These are phyloP conservation scores for Penicillium bovifimosum DNA, from an alignment of 495 filamentous ascomycete genomes.

Conservation along the genomic window DNA sequence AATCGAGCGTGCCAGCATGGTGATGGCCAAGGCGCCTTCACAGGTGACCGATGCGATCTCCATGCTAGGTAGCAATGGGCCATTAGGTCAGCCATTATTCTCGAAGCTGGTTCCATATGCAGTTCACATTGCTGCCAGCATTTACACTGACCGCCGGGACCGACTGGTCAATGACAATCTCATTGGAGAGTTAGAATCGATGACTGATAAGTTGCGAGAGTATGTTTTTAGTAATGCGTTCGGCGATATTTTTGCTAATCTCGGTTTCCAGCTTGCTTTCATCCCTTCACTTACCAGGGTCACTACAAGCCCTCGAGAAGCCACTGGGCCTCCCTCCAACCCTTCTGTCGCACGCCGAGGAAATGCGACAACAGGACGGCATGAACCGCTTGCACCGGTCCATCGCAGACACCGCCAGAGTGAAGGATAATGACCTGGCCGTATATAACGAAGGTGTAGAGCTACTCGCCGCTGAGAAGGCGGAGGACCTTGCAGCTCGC, in stretches of 20 bases:
- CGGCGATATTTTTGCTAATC: conserved; percentile 7
- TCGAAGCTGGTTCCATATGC: conserved; percentile 91
- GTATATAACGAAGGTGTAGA: conserved; percentile 79
- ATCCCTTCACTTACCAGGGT: conserved; percentile 85
- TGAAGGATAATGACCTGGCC: conserved; percentile 67
- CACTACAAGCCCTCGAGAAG: conserved; percentile 90
- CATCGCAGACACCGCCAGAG: conserved; percentile 79
- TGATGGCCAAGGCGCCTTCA: conserved; percentile 68
- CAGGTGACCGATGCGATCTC: conserved; percentile 76
- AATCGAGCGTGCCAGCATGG: conserved; percentile 86
- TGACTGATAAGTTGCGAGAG: conserved; percentile 77
- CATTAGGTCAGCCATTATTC: conserved; percentile 80
- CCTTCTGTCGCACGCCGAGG: conserved; percentile 84
- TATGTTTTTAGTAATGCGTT: conserved; percentile 20
- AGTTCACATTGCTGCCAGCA: conserved; percentile 89
- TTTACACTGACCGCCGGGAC: conserved; percentile 89
- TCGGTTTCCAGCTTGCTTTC: conserved; percentile 52
- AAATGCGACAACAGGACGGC: conserved; percentile 89
- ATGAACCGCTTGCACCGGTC: conserved; percentile 65
- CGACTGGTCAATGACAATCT: conserved; percentile 80
- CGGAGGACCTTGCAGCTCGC: conserved; percentile 71
- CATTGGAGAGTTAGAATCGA: conserved; percentile 74
- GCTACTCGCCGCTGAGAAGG: conserved; percentile 68
- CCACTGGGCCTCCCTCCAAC: conserved; percentile 85
- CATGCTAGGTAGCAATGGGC: conserved; percentile 70